These are phyloP conservation scores for Globisporangium nunn DNA, from an alignment of 352 stramenopile species.

Conservation along the genomic window DNA sequence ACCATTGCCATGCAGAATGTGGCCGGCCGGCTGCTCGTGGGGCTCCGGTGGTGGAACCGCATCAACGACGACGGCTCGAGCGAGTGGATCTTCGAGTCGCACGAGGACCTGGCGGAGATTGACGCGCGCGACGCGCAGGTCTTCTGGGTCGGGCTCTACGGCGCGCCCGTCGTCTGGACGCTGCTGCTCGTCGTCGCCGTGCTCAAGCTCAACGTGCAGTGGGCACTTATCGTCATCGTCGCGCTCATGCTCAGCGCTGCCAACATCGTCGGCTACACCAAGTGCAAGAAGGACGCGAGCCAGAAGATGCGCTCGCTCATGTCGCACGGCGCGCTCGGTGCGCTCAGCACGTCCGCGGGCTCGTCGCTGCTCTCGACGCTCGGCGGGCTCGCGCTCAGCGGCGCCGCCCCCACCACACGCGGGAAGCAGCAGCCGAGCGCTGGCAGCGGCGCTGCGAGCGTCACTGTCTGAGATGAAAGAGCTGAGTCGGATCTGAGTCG, in stretches of 20 bases:
- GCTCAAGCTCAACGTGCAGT: constrained; percentile 92
- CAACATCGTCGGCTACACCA: constrained; percentile 98
- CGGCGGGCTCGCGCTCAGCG: constrained; percentile 53
- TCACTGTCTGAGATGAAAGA: constrained; percentile 30
- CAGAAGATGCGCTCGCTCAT: constrained; percentile 82
- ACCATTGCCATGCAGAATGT: constrained; percentile 50
- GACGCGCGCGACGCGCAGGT: constrained; percentile 86
- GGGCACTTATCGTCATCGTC: constrained; percentile 91
- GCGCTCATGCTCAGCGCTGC: constrained; percentile 88
- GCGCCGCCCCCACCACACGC: constrained; percentile 4
- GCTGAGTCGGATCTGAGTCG: too few species aligned
- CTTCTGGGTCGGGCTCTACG: constrained; percentile 96
- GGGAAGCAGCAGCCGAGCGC: constrained; percentile 8
- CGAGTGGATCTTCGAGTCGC: constrained; percentile 96
- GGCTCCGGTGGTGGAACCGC: constrained; percentile 97
- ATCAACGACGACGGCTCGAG: constrained; percentile 93
- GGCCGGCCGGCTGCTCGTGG: constrained; percentile 86
- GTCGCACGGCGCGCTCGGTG: constrained; percentile 64
- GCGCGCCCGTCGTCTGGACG: constrained; percentile 88
- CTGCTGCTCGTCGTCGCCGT: constrained; percentile 89
- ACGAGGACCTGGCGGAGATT: constrained; percentile 88
- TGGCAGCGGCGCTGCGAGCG: constrained; percentile 13
- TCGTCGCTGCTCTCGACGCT: constrained; percentile 76
- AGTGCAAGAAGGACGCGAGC: constrained; percentile 91
- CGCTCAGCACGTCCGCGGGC: constrained; percentile 53